These are phyloP conservation scores for Massarina eburnea DNA, from an alignment of 2,329 filamentous ascomycete species.

Conservation along the genomic window DNA sequence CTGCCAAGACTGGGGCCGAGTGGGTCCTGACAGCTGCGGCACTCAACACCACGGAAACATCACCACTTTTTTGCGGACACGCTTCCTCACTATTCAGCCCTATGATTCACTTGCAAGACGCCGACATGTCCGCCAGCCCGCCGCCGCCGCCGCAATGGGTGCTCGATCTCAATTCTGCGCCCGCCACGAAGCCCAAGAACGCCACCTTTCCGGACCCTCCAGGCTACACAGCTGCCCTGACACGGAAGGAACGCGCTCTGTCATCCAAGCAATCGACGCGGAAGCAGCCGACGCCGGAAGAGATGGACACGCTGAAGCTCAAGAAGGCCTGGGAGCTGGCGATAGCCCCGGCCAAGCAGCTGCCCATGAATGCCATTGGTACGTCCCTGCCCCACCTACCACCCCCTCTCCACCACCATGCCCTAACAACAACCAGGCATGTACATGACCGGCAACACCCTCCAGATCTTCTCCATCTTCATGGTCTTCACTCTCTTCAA, in stretches of 20 bases:
- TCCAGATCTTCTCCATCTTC: conserved; percentile 99
- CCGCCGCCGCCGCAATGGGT: conserved; percentile 76
- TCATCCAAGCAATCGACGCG: conserved; percentile 50
- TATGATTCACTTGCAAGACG: neutral
- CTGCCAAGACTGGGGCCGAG: conserved; percentile 16
- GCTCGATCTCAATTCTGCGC: conserved; percentile 71
- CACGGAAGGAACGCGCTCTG: conserved; percentile 42
- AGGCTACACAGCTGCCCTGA: conserved; percentile 66
- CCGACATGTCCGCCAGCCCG: conserved; percentile 24
- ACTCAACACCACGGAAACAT: conserved; percentile 8
- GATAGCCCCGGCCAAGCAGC: conserved; percentile 85
- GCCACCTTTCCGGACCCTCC: conserved; percentile 78
- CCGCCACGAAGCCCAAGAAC: conserved; percentile 66
- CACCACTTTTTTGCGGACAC: no score
- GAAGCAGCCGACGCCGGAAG: conserved; percentile 71
- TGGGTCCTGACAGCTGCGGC: conserved; percentile 9
- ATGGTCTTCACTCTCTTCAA: conserved; percentile 99
- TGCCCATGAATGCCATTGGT: conserved; percentile 98
- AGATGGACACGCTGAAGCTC: conserved; percentile 93
- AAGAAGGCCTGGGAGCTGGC: conserved; percentile 99
- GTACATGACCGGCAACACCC: conserved; percentile 99
- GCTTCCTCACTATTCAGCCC: neutral
- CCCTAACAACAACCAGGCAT: conserved; percentile 57
- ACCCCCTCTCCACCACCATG: neutral
- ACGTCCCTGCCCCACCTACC: conserved; percentile 4